Evolutionary conservation across 805 yeast species (phyloP).

Genomic region (Starmera dryadoides): DNA sequence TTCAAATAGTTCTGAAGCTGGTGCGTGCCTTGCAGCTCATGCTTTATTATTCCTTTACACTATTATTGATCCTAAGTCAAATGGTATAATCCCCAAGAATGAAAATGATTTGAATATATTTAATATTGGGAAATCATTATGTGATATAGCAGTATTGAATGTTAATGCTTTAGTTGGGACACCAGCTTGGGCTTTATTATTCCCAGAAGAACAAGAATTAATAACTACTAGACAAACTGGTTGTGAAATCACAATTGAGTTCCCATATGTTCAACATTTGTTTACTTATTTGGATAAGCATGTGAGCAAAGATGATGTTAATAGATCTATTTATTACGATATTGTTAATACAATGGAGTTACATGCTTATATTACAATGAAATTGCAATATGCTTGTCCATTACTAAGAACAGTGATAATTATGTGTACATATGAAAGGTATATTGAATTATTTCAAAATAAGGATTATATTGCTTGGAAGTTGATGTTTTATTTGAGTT

Average conservation of each 20-base stretch:
- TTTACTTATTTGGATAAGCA: neutral
- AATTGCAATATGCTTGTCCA: neutral
- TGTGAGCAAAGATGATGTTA: neutral
- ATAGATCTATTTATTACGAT: too few relatives aligned
- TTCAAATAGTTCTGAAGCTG: neutral
- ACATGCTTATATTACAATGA: neutral
- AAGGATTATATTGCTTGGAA: neutral
- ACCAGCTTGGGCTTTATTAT: neutral
- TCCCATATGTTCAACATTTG: neutral
- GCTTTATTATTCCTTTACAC: neutral
- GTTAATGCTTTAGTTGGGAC: neutral
- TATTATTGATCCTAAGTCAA: neutral
- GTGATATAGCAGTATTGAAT: neutral
- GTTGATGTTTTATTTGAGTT: neutral
- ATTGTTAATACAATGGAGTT: neutral
- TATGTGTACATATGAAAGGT: neutral
- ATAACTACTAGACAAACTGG: neutral
- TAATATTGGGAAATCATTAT: neutral
- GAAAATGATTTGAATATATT: neutral
- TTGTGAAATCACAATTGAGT: neutral
- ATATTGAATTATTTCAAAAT: neutral
- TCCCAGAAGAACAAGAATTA: neutral
- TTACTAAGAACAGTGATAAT: neutral
- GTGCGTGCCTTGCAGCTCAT: neutral
- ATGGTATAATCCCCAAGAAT: neutral